These are phyloP conservation scores for Bretziella fagacearum DNA, from an alignment of 2,329 filamentous ascomycete species.

Conservation along the genomic window DNA sequence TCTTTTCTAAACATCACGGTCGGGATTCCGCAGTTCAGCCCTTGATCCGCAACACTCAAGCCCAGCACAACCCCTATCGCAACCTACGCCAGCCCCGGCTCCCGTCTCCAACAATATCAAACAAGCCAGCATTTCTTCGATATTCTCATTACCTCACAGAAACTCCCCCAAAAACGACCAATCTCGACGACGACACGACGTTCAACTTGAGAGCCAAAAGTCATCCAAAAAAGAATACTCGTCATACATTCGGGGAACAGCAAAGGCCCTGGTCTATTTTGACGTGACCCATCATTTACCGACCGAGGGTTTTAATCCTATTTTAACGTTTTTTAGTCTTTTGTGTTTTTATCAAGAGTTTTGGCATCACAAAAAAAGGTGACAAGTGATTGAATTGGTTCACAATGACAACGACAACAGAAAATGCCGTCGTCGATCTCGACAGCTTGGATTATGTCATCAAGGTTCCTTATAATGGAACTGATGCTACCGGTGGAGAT, in stretches of 20 bases:
- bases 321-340: neutral
- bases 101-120: neutral
- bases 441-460: slow-evolving; percentile 28
- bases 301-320: neutral
- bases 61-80: neutral
- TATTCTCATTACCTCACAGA: slow-evolving; percentile 6
- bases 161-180: too few relatives aligned
- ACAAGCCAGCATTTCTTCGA: neutral
- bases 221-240: too few relatives aligned
- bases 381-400: too few relatives aligned
- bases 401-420: slow-evolving; percentile 18
- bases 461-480: slow-evolving; percentile 46
- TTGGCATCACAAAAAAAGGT: too few relatives aligned
- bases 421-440: slow-evolving; percentile 24
- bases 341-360: neutral
- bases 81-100: neutral
- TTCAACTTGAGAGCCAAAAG: slow-evolving; percentile 1
- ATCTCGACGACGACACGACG: too few relatives aligned
- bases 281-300: neutral
- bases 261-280: neutral
- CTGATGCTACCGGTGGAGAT: slow-evolving; percentile 47
- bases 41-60: too few relatives aligned
- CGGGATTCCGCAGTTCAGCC: too few relatives aligned
- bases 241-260: too few relatives aligned
- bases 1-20: too few relatives aligned